These are phyloP conservation scores for Mycena albidolilacea DNA, from an alignment of 768 basidiomycete species.

Conservation along the genomic window DNA sequence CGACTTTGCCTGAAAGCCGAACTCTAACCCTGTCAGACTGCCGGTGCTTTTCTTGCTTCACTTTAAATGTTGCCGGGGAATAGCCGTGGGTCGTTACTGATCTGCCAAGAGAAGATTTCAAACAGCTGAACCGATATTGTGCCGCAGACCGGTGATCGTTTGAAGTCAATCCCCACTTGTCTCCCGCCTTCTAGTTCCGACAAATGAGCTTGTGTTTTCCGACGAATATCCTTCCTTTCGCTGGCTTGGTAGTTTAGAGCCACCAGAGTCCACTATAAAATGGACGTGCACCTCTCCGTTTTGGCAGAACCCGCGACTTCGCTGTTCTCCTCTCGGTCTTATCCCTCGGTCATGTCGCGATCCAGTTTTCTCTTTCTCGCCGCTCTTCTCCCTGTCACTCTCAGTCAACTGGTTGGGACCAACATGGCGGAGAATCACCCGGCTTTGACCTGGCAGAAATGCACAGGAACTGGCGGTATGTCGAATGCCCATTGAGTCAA, in stretches of 20 bases:
- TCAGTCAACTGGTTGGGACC: constrained; percentile 64
- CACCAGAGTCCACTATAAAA: constrained; percentile 3
- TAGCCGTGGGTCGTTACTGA: constrained; percentile 1
- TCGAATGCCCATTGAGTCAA: constrained; percentile 2
- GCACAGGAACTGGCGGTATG: constrained; percentile 51
- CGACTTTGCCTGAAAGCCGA: not conserved
- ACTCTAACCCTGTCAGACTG: not conserved
- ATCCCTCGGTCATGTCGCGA: constrained; percentile 14
- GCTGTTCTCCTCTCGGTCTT: constrained; percentile 5
- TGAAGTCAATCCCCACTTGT: not conserved
- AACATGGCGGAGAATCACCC: constrained; percentile 62
- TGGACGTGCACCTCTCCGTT: not conserved
- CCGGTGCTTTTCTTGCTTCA: constrained; percentile 8
- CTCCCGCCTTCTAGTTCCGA: not conserved
- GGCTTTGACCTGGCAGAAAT: constrained; percentile 55
- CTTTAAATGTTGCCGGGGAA: not conserved
- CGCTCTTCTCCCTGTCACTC: constrained; percentile 50
- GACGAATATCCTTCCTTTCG: constrained; percentile 1
- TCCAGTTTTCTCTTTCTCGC: constrained; percentile 30
- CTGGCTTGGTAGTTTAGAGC: not conserved
- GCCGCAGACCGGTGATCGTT: constrained; percentile 1
- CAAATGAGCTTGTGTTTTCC: constrained; percentile 5
- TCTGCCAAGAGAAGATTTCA: constrained; percentile 4
- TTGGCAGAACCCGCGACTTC: constrained; percentile 2
- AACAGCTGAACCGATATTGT: constrained; percentile 1